Conservation (phyloP, 78 protist genomes). For the Dictyostelium intermedium region DNA sequence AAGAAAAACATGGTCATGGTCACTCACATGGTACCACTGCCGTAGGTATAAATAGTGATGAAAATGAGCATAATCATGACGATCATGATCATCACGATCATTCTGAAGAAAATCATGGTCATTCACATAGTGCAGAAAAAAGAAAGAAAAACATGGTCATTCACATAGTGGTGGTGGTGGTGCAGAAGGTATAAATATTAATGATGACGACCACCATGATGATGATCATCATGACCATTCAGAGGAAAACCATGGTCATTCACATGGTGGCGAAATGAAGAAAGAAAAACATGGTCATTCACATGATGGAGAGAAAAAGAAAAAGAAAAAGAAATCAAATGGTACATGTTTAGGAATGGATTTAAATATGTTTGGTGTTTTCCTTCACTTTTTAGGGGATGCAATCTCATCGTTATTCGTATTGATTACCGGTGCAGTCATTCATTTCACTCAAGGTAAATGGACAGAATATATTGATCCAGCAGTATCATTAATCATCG, state of each 20-base stretch:
- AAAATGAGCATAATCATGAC: neutral
- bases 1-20: constrained; percentile 31
- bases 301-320: neutral
- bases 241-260: neutral
- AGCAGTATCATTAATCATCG: constrained; percentile 77
- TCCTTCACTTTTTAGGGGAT: constrained; percentile 91
- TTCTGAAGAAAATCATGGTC: constrained; percentile 39
- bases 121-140: constrained; percentile 30
- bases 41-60: neutral
- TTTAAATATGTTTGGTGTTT: constrained; percentile 86
- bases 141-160: constrained; percentile 39
- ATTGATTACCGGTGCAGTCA: constrained; percentile 76
- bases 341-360: constrained; percentile 52
- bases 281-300: neutral
- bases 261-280: neutral
- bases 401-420: constrained; percentile 90
- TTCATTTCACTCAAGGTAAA: constrained; percentile 10
- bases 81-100: constrained; percentile 49
- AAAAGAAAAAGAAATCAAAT: constrained; percentile 32
- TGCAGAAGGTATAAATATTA: neutral
- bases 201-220: neutral
- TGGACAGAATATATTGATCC: constrained; percentile 88
- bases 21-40: constrained; percentile 37
- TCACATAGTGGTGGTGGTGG: constrained; percentile 23
- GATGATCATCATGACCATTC: constrained; percentile 16